Percentiles rank a stretch among this genome's conserved stretches.
Evolutionary conservation across 352 stramenopile genomes (phyloP).

Genomic region (Phytophthora macrochlamydospora): DNA sequence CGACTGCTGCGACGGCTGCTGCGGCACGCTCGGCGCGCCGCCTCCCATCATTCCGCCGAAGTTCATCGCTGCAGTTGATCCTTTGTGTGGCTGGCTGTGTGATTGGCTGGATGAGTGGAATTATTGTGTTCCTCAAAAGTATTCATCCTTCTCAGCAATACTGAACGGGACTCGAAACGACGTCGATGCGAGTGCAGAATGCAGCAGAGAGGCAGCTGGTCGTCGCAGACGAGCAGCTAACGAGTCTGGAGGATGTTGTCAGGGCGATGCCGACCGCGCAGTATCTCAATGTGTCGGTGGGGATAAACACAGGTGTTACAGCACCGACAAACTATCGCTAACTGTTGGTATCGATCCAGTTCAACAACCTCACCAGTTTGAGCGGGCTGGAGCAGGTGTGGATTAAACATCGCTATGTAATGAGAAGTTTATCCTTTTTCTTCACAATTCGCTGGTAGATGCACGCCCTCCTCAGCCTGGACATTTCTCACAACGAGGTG

Average conservation of each 20-base stretch:
- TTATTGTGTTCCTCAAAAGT: too few relatives aligned
- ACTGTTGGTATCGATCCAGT: constrained; percentile 35
- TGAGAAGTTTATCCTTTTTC: background rate
- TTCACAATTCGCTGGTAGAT: constrained; percentile 22
- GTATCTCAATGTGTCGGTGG: constrained; percentile 69
- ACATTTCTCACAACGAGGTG: constrained; percentile 68
- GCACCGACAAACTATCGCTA: too few relatives aligned
- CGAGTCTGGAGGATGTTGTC: constrained; percentile 30
- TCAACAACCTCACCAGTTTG: constrained; percentile 58
- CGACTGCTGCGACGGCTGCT: constrained; percentile 70
- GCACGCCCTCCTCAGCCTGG: constrained; percentile 53
- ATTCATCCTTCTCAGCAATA: too few relatives aligned
- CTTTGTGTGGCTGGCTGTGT: background rate
- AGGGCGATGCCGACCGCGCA: constrained; percentile 27
- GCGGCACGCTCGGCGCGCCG: constrained; percentile 42
- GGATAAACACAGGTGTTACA: background rate
- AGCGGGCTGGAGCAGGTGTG: constrained; percentile 49
- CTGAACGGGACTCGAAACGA: background rate
- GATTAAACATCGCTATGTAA: background rate
- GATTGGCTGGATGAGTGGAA: too few relatives aligned
- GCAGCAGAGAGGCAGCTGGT: constrained; percentile 50
- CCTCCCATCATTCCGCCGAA: constrained; percentile 80
- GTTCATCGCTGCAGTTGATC: constrained; percentile 55
- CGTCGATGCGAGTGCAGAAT: constrained; percentile 48
- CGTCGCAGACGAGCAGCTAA: constrained; percentile 58